Evolutionary conservation across 495 filamentous ascomycete genomes (phyloP).

Genomic region (Apiosordaria backusii): DNA sequence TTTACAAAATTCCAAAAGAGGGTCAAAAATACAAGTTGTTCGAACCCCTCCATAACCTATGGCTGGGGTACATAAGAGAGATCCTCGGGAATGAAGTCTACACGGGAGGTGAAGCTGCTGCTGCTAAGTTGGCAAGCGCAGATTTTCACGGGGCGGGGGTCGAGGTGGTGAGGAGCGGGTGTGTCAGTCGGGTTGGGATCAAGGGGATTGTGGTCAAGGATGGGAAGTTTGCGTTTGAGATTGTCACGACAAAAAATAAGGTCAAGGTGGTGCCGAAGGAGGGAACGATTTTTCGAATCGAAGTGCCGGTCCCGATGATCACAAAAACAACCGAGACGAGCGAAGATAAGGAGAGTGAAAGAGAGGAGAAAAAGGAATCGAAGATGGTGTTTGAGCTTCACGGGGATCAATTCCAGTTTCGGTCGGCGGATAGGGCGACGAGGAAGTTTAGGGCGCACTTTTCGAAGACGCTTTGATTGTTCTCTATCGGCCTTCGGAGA

Average conservation of each 20-base stretch:
- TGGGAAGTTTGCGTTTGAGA: conserved; percentile 77
- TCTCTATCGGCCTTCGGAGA: too few relatives aligned
- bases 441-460: conserved; percentile 86
- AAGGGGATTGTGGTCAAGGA: conserved; percentile 86
- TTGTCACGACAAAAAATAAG: conserved; percentile 69
- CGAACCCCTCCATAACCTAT: conserved; percentile 69
- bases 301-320: conserved; percentile 48
- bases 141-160: conserved; percentile 88
- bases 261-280: conserved; percentile 81
- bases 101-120: conserved; percentile 40
- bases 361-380: conserved; percentile 23
- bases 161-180: conserved; percentile 77
- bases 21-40: conserved; percentile 73
- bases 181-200: conserved; percentile 75
- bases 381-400: conserved; percentile 78
- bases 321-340: not conserved
- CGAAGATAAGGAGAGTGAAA: conserved; percentile 25
- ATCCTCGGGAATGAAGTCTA: conserved; percentile 54
- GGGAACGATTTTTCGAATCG: conserved; percentile 77
- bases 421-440: conserved; percentile 77
- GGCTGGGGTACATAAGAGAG: conserved; percentile 79
- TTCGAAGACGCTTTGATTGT: conserved; percentile 64
- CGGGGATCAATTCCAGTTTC: conserved; percentile 79
- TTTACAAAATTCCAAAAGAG: conserved; percentile 68
- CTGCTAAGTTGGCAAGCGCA: conserved; percentile 70